phyloP scores from a whole-genome alignment of 345 rosid genomes.

The Salix udensis region DNA sequence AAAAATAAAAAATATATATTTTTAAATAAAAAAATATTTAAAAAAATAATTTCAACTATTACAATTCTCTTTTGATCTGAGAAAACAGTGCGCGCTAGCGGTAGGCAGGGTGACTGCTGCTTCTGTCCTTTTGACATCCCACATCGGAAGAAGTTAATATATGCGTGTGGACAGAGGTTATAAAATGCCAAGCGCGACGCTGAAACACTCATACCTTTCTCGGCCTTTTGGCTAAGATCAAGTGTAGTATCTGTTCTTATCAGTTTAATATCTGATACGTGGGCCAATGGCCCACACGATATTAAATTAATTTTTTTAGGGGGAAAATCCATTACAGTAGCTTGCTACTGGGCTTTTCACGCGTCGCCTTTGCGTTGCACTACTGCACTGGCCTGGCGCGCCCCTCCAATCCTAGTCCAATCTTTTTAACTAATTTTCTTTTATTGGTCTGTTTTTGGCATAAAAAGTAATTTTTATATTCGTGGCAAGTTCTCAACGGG shows the following conservation, averaged over 20 bases:
- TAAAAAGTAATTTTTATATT: too few relatives aligned
- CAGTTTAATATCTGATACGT: conserved; percentile 16
- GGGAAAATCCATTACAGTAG: background rate
- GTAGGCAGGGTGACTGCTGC: background rate
- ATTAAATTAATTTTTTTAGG: conserved; percentile 7
- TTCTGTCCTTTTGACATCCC: background rate
- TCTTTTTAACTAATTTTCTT: too few relatives aligned
- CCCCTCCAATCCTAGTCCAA: background rate
- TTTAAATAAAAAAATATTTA: too few relatives aligned
- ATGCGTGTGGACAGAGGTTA: background rate
- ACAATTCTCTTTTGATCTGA: background rate
- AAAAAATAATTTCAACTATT: too few relatives aligned
- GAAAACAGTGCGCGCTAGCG: background rate
- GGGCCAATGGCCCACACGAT: background rate
- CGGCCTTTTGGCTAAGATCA: conserved; percentile 67
- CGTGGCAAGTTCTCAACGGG: too few relatives aligned
- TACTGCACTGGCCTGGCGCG: conserved; percentile 6
- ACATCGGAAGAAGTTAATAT: background rate
- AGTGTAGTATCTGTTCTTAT: conserved; percentile 24
- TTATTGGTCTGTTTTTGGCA: too few relatives aligned
- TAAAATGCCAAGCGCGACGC: background rate
- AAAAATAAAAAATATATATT: too few relatives aligned
- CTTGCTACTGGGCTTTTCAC: conserved; percentile 9
- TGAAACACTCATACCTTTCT: conserved; percentile 29
- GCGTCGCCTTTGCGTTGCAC: conserved; percentile 24